Conservation (phyloP, 257 asterid genomes). For the Salvia hispanica region DNA sequence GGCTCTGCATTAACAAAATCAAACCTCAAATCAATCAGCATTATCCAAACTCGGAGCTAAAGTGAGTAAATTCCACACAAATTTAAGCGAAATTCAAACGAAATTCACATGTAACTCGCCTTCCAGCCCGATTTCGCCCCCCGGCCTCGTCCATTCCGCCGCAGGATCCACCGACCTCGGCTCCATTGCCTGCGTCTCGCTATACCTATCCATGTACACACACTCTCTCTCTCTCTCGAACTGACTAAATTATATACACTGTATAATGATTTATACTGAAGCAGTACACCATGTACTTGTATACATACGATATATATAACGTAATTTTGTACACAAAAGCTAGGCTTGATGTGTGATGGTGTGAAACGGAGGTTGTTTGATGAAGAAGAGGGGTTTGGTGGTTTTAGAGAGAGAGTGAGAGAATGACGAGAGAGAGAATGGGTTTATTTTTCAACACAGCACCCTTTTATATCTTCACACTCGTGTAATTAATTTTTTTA, state of each 20-base stretch:
- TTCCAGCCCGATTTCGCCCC: conserved; percentile 66
- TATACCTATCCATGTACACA: conserved; percentile 55
- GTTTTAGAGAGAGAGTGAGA: conserved; percentile 41
- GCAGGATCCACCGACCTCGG: conserved; percentile 65
- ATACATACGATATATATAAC: conserved; percentile 16
- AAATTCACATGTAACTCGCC: conserved; percentile 49
- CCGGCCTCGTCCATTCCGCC: conserved; percentile 62
- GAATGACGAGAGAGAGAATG: conserved; percentile 28
- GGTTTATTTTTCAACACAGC: conserved; percentile 35
- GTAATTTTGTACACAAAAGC: conserved; percentile 7
- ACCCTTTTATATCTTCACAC: conserved; percentile 6
- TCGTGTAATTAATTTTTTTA: no score
- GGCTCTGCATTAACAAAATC: conserved; percentile 78
- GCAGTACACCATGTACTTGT: conserved; percentile 9
- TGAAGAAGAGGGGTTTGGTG: conserved; percentile 49
- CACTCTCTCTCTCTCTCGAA: neutral
- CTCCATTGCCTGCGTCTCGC: conserved; percentile 56
- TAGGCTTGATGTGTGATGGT: conserved; percentile 30
- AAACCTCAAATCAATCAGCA: conserved; percentile 42
- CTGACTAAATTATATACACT: conserved; percentile 19
- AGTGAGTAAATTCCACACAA: conserved; percentile 37
- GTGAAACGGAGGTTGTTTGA: conserved; percentile 37
- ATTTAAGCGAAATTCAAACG: conserved; percentile 52
- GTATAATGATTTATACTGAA: conserved; percentile 26
- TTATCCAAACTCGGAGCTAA: conserved; percentile 29